Evolutionary conservation across 805 yeast genomes (phyloP).

Genomic region (Sugiyamaella boreocaroliniensis): DNA sequence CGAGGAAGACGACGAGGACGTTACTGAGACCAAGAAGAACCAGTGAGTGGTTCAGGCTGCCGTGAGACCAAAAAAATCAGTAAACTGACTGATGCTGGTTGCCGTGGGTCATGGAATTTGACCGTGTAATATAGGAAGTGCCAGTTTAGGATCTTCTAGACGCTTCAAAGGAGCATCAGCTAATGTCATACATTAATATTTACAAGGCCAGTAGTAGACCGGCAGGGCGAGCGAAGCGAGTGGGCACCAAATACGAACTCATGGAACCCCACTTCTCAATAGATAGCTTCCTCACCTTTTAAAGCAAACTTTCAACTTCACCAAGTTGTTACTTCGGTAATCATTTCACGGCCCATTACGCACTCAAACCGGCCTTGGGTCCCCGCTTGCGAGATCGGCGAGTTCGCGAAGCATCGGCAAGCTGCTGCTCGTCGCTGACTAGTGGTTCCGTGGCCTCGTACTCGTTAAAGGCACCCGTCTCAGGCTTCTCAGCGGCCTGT

Average conservation of each 20-base stretch:
- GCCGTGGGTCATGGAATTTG: too few relatives aligned
- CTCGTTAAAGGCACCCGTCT: background rate
- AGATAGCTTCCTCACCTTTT: too few relatives aligned
- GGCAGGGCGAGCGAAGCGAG: too few relatives aligned
- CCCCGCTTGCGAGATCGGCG: too few relatives aligned
- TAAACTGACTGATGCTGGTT: too few relatives aligned
- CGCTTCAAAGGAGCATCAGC: background rate
- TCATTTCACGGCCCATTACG: background rate
- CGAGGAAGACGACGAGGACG: constrained; percentile 52
- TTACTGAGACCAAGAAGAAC: constrained; percentile 8
- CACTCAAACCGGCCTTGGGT: background rate
- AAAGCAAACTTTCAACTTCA: too few relatives aligned
- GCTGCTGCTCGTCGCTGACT: background rate
- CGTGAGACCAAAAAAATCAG: background rate
- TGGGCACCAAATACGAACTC: too few relatives aligned
- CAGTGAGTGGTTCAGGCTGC: background rate
- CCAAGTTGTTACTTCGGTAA: too few relatives aligned
- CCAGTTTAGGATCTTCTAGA: too few relatives aligned
- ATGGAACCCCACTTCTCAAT: too few relatives aligned
- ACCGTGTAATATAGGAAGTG: background rate
- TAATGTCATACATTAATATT: background rate
- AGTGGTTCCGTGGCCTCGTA: background rate
- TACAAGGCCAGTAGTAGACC: background rate
- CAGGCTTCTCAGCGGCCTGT: constrained; percentile 5
- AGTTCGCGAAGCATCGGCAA: background rate